Conservation (phyloP, 139 green algal species). For the Auxenochlorella protothecoides region DNA sequence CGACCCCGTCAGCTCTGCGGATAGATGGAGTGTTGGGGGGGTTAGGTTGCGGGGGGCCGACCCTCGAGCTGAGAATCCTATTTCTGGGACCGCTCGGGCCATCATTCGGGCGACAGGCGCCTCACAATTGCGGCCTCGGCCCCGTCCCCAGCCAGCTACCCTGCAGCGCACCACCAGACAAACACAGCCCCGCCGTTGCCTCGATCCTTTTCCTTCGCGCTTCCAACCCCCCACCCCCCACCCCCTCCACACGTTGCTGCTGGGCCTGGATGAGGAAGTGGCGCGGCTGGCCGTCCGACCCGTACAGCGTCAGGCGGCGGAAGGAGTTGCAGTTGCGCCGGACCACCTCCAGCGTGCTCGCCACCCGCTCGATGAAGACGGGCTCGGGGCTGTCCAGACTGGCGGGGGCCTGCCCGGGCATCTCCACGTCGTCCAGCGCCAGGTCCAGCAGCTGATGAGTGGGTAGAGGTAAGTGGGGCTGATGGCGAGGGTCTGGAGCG, state of each 20-base stretch:
- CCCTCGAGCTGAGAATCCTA: too few species aligned
- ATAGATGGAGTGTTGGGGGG: too few species aligned
- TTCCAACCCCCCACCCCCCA: not conserved
- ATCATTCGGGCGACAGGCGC: too few species aligned
- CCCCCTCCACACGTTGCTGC: constrained; percentile 26
- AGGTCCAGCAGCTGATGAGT: constrained; percentile 42
- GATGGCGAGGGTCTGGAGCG: too few species aligned
- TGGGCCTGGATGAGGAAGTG: constrained; percentile 82
- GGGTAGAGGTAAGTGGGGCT: too few species aligned
- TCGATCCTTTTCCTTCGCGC: not conserved
- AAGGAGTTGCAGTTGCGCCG: constrained; percentile 65
- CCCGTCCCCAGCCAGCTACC: too few species aligned
- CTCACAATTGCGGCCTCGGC: too few species aligned
- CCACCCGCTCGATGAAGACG: constrained; percentile 76
- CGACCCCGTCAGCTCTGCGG: not conserved
- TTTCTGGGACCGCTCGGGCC: too few species aligned
- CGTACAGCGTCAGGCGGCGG: constrained; percentile 70
- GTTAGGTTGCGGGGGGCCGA: too few species aligned
- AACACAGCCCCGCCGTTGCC: too few species aligned
- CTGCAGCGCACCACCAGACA: too few species aligned
- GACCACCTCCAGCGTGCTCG: constrained; percentile 60
- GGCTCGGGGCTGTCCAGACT: constrained; percentile 41
- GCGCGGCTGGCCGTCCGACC: constrained; percentile 64
- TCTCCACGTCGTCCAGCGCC: constrained; percentile 73
- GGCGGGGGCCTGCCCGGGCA: constrained; percentile 72